Evolutionary conservation across 1,139 yeast species (phyloP).

Genomic region (Taiozyma sp.): DNA sequence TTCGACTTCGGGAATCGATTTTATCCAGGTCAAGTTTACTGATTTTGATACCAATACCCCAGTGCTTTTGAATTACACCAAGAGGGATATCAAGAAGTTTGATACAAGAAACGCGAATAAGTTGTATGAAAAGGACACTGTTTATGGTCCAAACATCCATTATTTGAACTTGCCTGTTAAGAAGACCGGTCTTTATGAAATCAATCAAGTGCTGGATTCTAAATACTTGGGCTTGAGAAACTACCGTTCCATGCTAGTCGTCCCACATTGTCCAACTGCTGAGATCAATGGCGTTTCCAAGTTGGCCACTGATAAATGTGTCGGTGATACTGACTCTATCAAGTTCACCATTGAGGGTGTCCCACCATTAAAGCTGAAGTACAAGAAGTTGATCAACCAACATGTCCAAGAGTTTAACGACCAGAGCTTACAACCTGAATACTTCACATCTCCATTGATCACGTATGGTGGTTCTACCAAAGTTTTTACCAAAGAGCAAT

Average conservation of each 20-base stretch:
- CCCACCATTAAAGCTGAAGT: constrained; percentile 65
- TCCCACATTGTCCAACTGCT: constrained; percentile 73
- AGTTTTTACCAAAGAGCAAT: constrained; percentile 27
- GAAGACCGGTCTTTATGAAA: constrained; percentile 70
- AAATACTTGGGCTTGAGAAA: constrained; percentile 62
- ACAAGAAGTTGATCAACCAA: constrained; percentile 56
- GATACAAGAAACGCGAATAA: constrained; percentile 36
- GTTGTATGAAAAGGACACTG: constrained; percentile 27
- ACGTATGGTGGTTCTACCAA: constrained; percentile 17
- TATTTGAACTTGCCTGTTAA: constrained; percentile 52
- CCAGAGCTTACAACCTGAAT: constrained; percentile 45
- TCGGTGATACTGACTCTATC: constrained; percentile 54
- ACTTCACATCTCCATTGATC: constrained; percentile 32
- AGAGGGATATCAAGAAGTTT: constrained; percentile 47
- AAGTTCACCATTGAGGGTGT: constrained; percentile 63
- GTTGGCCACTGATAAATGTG: constrained; percentile 49
- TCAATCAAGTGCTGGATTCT: constrained; percentile 60
- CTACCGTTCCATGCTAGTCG: constrained; percentile 56
- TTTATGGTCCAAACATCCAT: constrained; percentile 32
- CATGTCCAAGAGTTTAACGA: constrained; percentile 39
- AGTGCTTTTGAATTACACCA: constrained; percentile 48
- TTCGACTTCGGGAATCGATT: constrained; percentile 70
- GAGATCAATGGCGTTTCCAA: constrained; percentile 20
- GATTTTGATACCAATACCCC: constrained; percentile 53
- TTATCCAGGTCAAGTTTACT: constrained; percentile 58